phyloP scores from a whole-genome alignment of 495 filamentous ascomycete species.

The Endocarpon pusillum region DNA sequence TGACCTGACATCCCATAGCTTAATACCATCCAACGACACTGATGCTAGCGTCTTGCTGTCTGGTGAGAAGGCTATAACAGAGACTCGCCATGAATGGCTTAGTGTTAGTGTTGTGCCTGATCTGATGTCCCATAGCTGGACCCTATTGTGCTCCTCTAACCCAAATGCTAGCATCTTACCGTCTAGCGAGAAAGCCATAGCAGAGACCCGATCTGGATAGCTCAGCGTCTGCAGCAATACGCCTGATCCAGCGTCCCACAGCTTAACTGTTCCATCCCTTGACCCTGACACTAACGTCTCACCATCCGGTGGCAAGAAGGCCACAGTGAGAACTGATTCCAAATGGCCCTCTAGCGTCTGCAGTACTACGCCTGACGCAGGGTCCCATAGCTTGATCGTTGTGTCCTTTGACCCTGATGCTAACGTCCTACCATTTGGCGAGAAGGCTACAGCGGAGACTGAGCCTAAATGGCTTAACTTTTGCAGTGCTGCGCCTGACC shows the following conservation, averaged over 20 bases:
- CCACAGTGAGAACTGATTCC: slow-evolving; percentile 3
- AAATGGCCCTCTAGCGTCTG: slow-evolving; percentile 10
- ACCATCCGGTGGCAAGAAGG: slow-evolving; percentile 12
- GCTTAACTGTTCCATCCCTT: slow-evolving; percentile 6
- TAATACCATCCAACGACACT: not conserved
- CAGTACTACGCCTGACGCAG: slow-evolving; percentile 7
- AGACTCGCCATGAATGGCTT: slow-evolving; percentile 5
- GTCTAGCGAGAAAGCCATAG: slow-evolving; percentile 12
- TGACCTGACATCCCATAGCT: slow-evolving; percentile 3
- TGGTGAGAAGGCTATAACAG: slow-evolving; percentile 6
- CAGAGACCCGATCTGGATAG: slow-evolving; percentile 1
- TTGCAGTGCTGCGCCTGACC: slow-evolving; percentile 4
- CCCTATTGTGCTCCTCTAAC: slow-evolving; percentile 2
- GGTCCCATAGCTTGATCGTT: slow-evolving; percentile 18
- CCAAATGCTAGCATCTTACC: slow-evolving; percentile 7
- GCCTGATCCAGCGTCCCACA: slow-evolving; percentile 10
- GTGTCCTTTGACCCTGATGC: slow-evolving; percentile 10
- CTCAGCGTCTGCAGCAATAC: slow-evolving; percentile 2
- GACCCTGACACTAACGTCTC: slow-evolving; percentile 6
- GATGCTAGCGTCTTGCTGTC: slow-evolving; percentile 5
- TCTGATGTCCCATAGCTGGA: slow-evolving; percentile 9
- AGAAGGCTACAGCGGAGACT: slow-evolving; percentile 8
- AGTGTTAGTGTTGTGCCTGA: slow-evolving; percentile 8
- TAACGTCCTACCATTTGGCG: slow-evolving; percentile 7
- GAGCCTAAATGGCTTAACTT: slow-evolving; percentile 7